Evolutionary conservation across 768 basidiomycete genomes (phyloP).

Genomic region (Tephrocybe sp.): DNA sequence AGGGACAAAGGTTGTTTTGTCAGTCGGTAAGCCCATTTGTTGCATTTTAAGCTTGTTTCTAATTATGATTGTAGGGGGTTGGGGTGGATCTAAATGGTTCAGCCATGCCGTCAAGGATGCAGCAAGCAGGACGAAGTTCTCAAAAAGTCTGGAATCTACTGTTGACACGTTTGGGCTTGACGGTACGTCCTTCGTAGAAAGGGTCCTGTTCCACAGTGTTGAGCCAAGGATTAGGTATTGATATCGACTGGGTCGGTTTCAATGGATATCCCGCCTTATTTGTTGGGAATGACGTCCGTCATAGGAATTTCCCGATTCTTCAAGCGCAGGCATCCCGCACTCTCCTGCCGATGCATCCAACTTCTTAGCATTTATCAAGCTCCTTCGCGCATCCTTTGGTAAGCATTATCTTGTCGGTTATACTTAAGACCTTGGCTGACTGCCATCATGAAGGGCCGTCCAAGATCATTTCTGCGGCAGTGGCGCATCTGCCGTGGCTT

Average conservation of each 20-base stretch:
- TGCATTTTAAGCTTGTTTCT: background rate
- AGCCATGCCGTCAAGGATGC: constrained; percentile 52
- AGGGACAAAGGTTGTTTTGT: constrained; percentile 63
- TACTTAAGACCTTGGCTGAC: background rate
- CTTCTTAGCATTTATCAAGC: constrained; percentile 56
- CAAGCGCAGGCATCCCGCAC: constrained; percentile 59
- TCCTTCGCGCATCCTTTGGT: constrained; percentile 56
- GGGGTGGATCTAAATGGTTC: constrained; percentile 67
- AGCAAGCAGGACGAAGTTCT: constrained; percentile 50
- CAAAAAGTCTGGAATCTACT: constrained; percentile 47
- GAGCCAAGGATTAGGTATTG: constrained; percentile 42
- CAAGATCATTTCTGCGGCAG: constrained; percentile 68
- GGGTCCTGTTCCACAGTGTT: background rate
- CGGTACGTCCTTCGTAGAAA: constrained; percentile 40
- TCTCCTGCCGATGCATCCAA: constrained; percentile 59
- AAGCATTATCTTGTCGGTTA: background rate
- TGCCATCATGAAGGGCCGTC: constrained; percentile 32
- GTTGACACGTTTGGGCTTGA: constrained; percentile 63
- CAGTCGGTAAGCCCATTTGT: constrained; percentile 51
- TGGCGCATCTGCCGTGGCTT: constrained; percentile 66
- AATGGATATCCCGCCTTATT: background rate
- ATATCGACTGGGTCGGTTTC: constrained; percentile 53
- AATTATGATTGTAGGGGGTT: constrained; percentile 41
- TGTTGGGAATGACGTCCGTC: constrained; percentile 24
- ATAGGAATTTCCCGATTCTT: constrained; percentile 70